These are phyloP conservation scores for Amphichorda felina DNA, from an alignment of 2,329 filamentous ascomycete genomes.

Conservation along the genomic window DNA sequence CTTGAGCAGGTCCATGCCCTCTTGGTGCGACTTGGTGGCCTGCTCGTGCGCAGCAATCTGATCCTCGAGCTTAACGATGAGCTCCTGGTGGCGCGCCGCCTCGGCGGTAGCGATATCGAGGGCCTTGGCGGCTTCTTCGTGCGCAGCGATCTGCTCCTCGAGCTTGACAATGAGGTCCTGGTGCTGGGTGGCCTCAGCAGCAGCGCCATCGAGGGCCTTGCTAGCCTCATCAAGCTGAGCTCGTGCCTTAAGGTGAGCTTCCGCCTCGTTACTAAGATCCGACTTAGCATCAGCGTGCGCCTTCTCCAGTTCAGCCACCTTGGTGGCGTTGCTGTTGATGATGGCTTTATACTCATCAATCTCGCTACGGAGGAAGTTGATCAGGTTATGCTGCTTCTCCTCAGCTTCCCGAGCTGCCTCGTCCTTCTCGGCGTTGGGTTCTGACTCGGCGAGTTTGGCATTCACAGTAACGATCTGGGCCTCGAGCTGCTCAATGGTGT, in stretches of 20 bases:
- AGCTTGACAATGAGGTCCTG: conserved; percentile 46
- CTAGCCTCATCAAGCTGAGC: conserved; percentile 57
- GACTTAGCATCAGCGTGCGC: conserved; percentile 54
- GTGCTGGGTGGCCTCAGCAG: conserved; percentile 30
- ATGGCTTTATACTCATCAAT: conserved; percentile 72
- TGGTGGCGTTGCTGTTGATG: conserved; percentile 55
- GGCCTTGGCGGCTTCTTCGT: conserved; percentile 53
- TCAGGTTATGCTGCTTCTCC: conserved; percentile 44
- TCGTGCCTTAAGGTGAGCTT: too few species aligned
- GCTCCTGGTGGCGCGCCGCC: conserved; percentile 28
- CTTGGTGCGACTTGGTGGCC: conserved; percentile 41
- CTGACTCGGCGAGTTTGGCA: conserved; percentile 28
- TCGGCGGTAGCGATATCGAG: conserved; percentile 40
- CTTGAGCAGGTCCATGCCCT: conserved; percentile 36
- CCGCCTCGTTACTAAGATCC: conserved; percentile 50
- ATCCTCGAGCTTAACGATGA: conserved; percentile 41
- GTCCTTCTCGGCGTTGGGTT: conserved; percentile 22
- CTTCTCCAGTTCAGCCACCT: conserved; percentile 63
- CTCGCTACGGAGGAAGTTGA: conserved; percentile 55
- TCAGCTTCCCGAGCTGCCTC: conserved; percentile 33
- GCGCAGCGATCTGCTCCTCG: conserved; percentile 50
- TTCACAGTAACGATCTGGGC: conserved; percentile 40
- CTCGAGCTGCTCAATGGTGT: conserved; percentile 65
- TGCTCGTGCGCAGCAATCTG: conserved; percentile 50
- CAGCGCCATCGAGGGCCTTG: conserved; percentile 42